Percentiles rank a stretch among this genome's conserved stretches.
Evolutionary conservation across 345 rosid species (phyloP).

Genomic region (Rhizophora mangle): DNA sequence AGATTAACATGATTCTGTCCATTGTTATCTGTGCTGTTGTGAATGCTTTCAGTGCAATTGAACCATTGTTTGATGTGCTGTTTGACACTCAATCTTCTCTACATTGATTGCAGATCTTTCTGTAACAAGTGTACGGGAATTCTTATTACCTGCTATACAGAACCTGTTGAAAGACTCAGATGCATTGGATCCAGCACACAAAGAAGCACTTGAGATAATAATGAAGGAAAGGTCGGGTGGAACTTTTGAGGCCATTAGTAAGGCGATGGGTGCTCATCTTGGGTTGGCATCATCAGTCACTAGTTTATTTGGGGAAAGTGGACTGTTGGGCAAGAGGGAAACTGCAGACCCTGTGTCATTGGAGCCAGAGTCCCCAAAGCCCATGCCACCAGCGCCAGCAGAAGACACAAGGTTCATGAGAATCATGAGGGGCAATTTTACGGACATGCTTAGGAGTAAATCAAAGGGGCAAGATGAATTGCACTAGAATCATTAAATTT

Average conservation of each 20-base stretch:
- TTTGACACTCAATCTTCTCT: slow-evolving; percentile 1
- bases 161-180: slow-evolving; percentile 83
- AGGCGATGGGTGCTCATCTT: slow-evolving; percentile 94
- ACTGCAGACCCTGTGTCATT: slow-evolving; percentile 22
- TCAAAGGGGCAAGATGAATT: slow-evolving; percentile 59
- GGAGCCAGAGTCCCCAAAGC: slow-evolving; percentile 53
- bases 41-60: background rate
- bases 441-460: slow-evolving; percentile 82
- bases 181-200: slow-evolving; percentile 90
- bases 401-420: slow-evolving; percentile 93
- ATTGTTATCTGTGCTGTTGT: background rate
- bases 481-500: slow-evolving; percentile 24
- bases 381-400: slow-evolving; percentile 27
- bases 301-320: slow-evolving; percentile 86
- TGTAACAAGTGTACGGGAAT: slow-evolving; percentile 63
- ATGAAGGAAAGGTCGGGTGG: slow-evolving; percentile 89
- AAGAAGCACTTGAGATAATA: slow-evolving; percentile 91
- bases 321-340: slow-evolving; percentile 80
- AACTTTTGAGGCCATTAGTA: slow-evolving; percentile 69
- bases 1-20: background rate
- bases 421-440: slow-evolving; percentile 86
- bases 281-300: slow-evolving; percentile 86
- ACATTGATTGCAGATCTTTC: slow-evolving; percentile 57
- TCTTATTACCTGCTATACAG: slow-evolving; percentile 72
- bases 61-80: background rate